These are phyloP conservation scores for Mycosphaerella arachidis DNA, from an alignment of 2,329 filamentous ascomycete species.

Conservation along the genomic window DNA sequence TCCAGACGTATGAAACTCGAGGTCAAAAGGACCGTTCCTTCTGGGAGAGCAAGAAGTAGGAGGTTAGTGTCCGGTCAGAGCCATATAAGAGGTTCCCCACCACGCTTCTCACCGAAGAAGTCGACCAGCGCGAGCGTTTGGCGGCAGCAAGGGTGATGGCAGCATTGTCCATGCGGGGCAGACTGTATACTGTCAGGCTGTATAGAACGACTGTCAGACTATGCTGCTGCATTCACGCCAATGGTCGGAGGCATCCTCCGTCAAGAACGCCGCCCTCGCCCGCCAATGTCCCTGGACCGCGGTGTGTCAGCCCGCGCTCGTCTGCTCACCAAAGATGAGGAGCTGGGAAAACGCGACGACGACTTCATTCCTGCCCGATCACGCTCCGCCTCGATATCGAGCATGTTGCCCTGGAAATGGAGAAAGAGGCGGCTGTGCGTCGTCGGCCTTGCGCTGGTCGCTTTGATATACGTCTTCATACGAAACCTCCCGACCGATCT, in stretches of 20 bases:
- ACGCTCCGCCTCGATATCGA: slow-evolving; percentile 13
- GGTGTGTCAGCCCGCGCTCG: slow-evolving; percentile 17
- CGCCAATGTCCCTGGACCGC: slow-evolving; percentile 1
- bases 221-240: slow-evolving; percentile 1
- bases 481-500: slow-evolving; percentile 57
- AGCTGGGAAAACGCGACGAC: slow-evolving; percentile 63
- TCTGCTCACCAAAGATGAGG: slow-evolving; percentile 48
- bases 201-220: neutral
- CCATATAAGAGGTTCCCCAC: no score
- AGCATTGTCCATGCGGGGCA: neutral
- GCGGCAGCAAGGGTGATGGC: no score
- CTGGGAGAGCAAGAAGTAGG: no score
- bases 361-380: slow-evolving; percentile 46
- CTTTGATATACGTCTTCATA: slow-evolving; percentile 60
- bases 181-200: neutral
- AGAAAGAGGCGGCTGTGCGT: slow-evolving; percentile 48
- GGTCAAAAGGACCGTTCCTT: no score
- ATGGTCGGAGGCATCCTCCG: slow-evolving; percentile 8
- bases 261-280: slow-evolving; percentile 1
- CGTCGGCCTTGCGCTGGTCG: slow-evolving; percentile 38
- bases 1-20: no score
- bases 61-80: no score
- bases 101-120: no score
- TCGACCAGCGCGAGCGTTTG: no score
- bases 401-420: slow-evolving; percentile 32